Percentiles rank a stretch among this genome's conserved stretches.
Conservation (phyloP, 2,329 filamentous ascomycete species). For the Thyridium curvatum region DNA sequence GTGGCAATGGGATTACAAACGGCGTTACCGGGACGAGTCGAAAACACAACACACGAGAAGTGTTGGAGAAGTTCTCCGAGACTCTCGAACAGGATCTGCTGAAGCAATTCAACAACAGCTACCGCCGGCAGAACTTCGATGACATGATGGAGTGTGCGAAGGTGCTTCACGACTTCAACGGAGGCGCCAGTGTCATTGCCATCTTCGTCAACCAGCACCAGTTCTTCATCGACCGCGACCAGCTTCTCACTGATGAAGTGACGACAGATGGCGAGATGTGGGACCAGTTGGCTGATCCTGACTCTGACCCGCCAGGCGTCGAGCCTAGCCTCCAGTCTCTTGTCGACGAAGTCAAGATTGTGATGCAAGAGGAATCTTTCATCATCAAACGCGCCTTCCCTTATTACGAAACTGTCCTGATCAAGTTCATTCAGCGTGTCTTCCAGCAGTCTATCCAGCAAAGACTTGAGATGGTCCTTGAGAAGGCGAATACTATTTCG, state of each 20-base stretch:
- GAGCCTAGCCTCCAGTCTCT: slow-evolving; percentile 89
- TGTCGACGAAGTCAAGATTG: slow-evolving; percentile 88
- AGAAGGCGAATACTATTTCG: slow-evolving; percentile 89
- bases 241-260: slow-evolving; percentile 83
- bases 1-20: slow-evolving; percentile 42
- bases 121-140: slow-evolving; percentile 89
- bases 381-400: slow-evolving; percentile 97
- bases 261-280: slow-evolving; percentile 69
- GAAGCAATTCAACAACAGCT: slow-evolving; percentile 96
- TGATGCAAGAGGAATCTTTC: slow-evolving; percentile 94
- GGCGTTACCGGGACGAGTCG: slow-evolving; percentile 37
- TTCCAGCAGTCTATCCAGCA: slow-evolving; percentile 99
- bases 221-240: slow-evolving; percentile 96
- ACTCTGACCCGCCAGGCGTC: slow-evolving; percentile 83
- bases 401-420: slow-evolving; percentile 88
- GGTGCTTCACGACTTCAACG: slow-evolving; percentile 92
- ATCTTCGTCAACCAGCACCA: slow-evolving; percentile 98
- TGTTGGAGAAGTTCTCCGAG: slow-evolving; percentile 95
- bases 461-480: slow-evolving; percentile 87
- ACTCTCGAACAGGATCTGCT: slow-evolving; percentile 91
- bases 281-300: slow-evolving; percentile 91
- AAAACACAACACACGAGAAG: slow-evolving; percentile 68
- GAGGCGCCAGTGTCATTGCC: slow-evolving; percentile 89
- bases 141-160: slow-evolving; percentile 97
- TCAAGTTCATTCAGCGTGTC: slow-evolving; percentile 88